Base-by-base conservation (phyloP, 805 yeast species). In the Priceomyces medius region DNA sequence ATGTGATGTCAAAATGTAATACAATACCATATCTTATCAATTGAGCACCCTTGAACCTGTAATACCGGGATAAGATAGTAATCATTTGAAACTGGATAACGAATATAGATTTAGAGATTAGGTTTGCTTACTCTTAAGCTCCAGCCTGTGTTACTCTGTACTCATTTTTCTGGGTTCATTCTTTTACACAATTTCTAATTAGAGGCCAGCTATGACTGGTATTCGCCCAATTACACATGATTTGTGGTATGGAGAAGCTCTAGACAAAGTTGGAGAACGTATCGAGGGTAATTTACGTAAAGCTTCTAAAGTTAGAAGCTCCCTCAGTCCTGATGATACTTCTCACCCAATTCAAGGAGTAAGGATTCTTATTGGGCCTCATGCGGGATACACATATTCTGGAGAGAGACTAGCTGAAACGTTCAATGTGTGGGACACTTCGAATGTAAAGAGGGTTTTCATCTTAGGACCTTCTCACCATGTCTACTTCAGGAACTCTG, bases 401-500 rank as follows among this genome's bases (percentile, higher is more conserved):
- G 96, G 97, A 0, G 63, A 68, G 5, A 79, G 87, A 0, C 72
- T 91, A 50, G 93, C 90, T 0, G 81, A 85, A 56, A 78, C 96
- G 0, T 91, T 86, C 53, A 74, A 74, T 2, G 76, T 80, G 0
- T 77, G 91, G 76, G 95, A 87, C 54, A 59, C 80, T 0, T 49
- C 73, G 1, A 65, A 66, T 7, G 73, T 73, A 14, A 74, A 79
- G 49, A 69, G 91, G 14, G 77, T 93, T 1, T 86, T 93, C 50
- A 68, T 93, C 1, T 59, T 93, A 57, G 97, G 98, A 0, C 99
- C 99, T 0, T 85, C 96, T 0, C 99, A 93, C 58, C 95, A 87
- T 60, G 83, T 85, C 7, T 90, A 84, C 58, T 88, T 85, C 65
- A 70, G 70, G 42, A 82, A 83, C 20, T 70, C 72, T 20, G 85